These are phyloP conservation scores for Coix lacrymajobi DNA, from an alignment of 176 grass and related monocot genomes.

Conservation along the genomic window DNA sequence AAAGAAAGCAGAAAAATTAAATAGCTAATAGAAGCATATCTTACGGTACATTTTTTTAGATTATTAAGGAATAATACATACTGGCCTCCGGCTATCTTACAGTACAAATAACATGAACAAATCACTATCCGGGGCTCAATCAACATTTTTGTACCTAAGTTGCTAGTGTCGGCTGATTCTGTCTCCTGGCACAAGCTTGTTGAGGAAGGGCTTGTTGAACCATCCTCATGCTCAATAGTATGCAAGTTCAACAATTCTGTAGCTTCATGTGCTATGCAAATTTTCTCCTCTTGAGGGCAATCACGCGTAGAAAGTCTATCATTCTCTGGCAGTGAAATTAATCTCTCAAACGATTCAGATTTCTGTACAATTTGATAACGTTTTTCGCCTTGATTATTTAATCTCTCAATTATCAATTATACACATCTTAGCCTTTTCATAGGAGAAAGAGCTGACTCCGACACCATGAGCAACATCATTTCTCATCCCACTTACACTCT, in stretches of 20 bases:
- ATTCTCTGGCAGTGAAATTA: conserved; percentile 54
- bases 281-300: conserved; percentile 24
- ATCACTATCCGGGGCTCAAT: conserved; percentile 30
- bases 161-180: background rate
- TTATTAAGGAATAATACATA: background rate
- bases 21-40: background rate
- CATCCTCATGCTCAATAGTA: conserved; percentile 32
- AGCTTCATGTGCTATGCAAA: conserved; percentile 29
- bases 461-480: conserved; percentile 43
- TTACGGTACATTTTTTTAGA: background rate
- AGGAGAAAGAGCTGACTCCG: conserved; percentile 47
- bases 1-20: background rate
- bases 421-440: conserved; percentile 74
- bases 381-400: conserved; percentile 51
- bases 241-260: conserved; percentile 18
- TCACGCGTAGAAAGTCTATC: conserved; percentile 34
- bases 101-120: conserved; percentile 10
- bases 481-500: conserved; percentile 36
- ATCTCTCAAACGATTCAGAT: conserved; percentile 51
- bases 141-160: background rate
- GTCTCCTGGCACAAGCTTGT: background rate
- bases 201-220: conserved; percentile 21
- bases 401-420: conserved; percentile 58
- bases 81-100: background rate
- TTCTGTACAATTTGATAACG: conserved; percentile 27